A percentile compares a stretch with the other conserved stretches of the same genome.
Conservation (phyloP, 306 rosid species). For the Quercus agrifolia region DNA sequence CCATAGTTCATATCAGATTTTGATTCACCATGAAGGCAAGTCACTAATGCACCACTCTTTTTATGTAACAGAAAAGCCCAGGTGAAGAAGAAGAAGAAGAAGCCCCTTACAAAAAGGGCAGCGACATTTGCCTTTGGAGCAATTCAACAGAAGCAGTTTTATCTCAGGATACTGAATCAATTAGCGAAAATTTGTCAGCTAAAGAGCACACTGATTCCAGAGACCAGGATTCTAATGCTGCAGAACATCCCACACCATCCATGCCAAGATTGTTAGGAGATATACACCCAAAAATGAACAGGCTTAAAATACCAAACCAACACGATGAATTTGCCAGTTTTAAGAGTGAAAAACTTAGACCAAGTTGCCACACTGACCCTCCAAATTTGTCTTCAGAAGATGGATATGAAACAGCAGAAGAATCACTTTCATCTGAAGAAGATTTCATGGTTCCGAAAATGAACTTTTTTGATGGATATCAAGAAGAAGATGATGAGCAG, state of each 20-base stretch:
- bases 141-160: conserved; percentile 22
- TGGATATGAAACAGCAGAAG: conserved; percentile 86
- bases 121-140: conserved; percentile 5
- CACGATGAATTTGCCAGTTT: conserved; percentile 15
- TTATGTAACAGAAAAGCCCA: conserved; percentile 54
- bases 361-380: conserved; percentile 11
- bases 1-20: background rate
- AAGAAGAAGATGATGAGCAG: conserved; percentile 28
- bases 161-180: conserved; percentile 16
- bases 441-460: conserved; percentile 69
- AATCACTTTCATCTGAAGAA: conserved; percentile 54
- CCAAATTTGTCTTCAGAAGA: conserved; percentile 30
- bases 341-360: conserved; percentile 22
- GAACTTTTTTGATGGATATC: conserved; percentile 58
- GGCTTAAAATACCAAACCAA: conserved; percentile 60
- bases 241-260: conserved; percentile 19
- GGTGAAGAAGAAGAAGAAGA: conserved; percentile 47
- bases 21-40: background rate
- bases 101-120: conserved; percentile 18
- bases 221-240: conserved; percentile 29
- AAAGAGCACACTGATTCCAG: conserved; percentile 26
- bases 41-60: background rate
- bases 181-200: conserved; percentile 4
- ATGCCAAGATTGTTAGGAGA: conserved; percentile 44
- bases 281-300: conserved; percentile 45